Evolutionary conservation across 2,329 filamentous ascomycete genomes (phyloP).

Genomic region (Mariannaea elegans): DNA sequence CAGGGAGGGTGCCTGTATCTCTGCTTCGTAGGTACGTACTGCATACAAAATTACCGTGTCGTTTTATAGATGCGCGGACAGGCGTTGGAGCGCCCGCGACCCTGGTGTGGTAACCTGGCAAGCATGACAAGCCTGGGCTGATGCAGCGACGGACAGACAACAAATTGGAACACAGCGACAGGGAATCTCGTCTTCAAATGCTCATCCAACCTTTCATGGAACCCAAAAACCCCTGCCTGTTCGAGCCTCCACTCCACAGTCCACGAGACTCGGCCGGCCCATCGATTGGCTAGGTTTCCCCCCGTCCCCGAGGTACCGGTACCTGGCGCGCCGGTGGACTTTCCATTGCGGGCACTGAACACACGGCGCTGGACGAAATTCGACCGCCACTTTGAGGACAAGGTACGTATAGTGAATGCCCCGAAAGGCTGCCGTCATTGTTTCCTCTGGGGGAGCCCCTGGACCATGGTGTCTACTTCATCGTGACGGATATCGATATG

Average conservation of each 20-base stretch:
- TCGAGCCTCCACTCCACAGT: conserved; percentile 37
- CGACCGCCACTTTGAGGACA: conserved; percentile 11
- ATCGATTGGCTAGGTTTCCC: conserved; percentile 36
- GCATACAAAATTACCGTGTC: conserved; percentile 24
- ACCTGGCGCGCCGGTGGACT: conserved; percentile 28
- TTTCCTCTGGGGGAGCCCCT: neutral
- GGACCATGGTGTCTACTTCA: neutral
- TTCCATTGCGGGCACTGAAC: neutral
- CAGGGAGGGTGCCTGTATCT: conserved; percentile 9
- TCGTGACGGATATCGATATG: neutral
- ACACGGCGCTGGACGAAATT: conserved; percentile 8
- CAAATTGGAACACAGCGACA: conserved; percentile 12
- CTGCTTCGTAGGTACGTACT: neutral
- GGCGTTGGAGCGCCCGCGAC: conserved; percentile 19
- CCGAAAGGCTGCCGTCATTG: too few species aligned
- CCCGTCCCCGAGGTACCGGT: conserved; percentile 37
- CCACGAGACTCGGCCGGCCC: conserved; percentile 34
- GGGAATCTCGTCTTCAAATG: conserved; percentile 30
- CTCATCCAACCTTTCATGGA: conserved; percentile 17
- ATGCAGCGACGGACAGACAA: neutral
- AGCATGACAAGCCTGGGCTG: conserved; percentile 19
- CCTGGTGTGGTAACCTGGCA: conserved; percentile 16
- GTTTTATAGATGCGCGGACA: conserved; percentile 33
- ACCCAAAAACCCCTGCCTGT: conserved; percentile 35
- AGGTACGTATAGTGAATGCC: too few species aligned